Base-by-base conservation (phyloP, 257 asterid genomes). In the Cinchona pubescens region DNA sequence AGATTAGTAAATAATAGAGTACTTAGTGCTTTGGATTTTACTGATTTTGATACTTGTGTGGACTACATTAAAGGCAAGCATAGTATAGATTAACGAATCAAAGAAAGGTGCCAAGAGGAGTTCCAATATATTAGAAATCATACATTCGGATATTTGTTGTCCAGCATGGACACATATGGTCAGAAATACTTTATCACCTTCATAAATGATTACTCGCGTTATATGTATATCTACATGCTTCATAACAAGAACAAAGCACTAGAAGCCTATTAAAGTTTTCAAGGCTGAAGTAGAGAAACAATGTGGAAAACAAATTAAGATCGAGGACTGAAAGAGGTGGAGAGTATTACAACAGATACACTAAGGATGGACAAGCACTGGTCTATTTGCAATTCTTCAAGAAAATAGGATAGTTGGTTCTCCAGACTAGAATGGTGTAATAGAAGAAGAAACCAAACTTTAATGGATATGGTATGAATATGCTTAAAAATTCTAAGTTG, bases 201-300 rank as follows among this genome's bases (percentile, higher is more conserved):
- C 42, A 55, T 72, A 11, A 67, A 56, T 56, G 67, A 72, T 72
- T 72, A 72, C 48, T 64, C 72, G 64, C 48, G 27, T 45, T 75
- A 75, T 38, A 75, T 64, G 72, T 75, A 74, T 75, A 55, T 67
- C 66, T 66, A 75, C 62, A 8, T 75, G 21, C 79, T 51, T 75
- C 38, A 66, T 53, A 45, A 35, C 30, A 75, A 75, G 9, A 66
- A 29, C 6, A 55, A 66, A 65, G 35, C 66, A 19, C 37, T 76
- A 25, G 58, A 76, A 23, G 80, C 60, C 3, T 76, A 60, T 34
- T 32, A 30, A 76, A 49, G 80, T n/a, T n/a, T n/a, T n/a, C n/a
- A n/a, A n/a, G n/a, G n/a, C n/a, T n/a, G n/a, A n/a, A n/a, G n/a
- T n/a, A 68, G 74, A 46, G 60, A 75, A 65, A 51, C 43, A 74